These are phyloP conservation scores for Hibiscus syriacus DNA, from an alignment of 345 rosid species.

Conservation along the genomic window DNA sequence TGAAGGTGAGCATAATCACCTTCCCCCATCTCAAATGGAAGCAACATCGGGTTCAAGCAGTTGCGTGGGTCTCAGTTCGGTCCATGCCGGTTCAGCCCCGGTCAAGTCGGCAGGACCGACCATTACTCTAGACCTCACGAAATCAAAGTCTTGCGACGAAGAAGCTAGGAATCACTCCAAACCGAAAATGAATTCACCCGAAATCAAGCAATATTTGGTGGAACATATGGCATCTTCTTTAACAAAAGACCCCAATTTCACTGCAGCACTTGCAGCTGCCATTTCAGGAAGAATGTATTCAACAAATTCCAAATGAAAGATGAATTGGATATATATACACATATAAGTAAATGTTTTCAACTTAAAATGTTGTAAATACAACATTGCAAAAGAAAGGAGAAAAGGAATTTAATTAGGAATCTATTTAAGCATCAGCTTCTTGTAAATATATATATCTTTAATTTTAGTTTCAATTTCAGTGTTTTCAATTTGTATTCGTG, in stretches of 20 bases:
- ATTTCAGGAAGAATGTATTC: constrained; percentile 66
- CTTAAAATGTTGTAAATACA: too few species aligned
- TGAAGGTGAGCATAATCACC: constrained; percentile 98
- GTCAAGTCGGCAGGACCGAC: constrained; percentile 33
- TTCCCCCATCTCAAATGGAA: constrained; percentile 56
- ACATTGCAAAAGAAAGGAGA: too few species aligned
- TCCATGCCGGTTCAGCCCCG: constrained; percentile 36
- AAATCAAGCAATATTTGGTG: constrained; percentile 57
- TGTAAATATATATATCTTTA: too few species aligned
- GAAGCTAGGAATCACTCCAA: constrained; percentile 16
- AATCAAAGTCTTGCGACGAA: constrained; percentile 26
- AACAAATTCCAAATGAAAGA: constrained; percentile 34
- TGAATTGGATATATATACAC: constrained; percentile 7
- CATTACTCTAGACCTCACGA: constrained; percentile 51
- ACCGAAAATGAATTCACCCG: constrained; percentile 45
- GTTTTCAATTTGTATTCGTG: too few species aligned
- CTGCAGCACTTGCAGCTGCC: constrained; percentile 94
- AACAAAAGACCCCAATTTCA: constrained; percentile 90
- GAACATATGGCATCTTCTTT: constrained; percentile 93
- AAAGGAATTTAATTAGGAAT: too few species aligned
- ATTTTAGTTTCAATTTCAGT: too few species aligned
- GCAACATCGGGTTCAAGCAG: constrained; percentile 46
- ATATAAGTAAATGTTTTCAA: too few species aligned
- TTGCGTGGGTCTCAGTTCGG: constrained; percentile 27
- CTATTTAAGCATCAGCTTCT: too few species aligned